A percentile compares a stretch with the other conserved stretches of the same genome.
phyloP scores from a whole-genome alignment of 1,284 basidiomycete genomes.

The Apiotrichum siamense region DNA sequence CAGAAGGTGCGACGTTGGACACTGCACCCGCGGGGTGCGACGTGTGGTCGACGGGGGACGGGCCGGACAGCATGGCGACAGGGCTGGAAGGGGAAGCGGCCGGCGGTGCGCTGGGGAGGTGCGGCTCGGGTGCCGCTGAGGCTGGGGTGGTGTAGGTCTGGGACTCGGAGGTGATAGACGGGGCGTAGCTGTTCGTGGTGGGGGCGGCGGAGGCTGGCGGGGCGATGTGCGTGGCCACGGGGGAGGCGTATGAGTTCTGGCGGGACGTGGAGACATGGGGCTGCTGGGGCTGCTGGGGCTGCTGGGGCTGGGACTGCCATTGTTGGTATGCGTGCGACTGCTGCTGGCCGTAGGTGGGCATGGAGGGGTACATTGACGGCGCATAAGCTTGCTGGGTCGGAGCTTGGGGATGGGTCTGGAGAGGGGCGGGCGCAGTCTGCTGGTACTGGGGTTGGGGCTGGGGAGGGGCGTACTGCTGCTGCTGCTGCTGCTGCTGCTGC shows the following conservation, averaged over 20 bases:
- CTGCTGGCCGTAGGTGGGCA: constrained; percentile 11
- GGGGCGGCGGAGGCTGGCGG: not conserved
- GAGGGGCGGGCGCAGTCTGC: constrained; percentile 5
- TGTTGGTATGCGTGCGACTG: constrained; percentile 18
- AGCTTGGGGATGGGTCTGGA: constrained; percentile 3
- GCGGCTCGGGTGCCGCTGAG: not conserved
- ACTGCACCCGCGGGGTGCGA: constrained; percentile 42
- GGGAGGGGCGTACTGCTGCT: constrained; percentile 8
- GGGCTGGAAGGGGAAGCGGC: not conserved
- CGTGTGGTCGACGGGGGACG: constrained; percentile 25
- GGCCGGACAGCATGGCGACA: constrained; percentile 15
- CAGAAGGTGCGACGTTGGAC: constrained; percentile 20
- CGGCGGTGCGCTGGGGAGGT: constrained; percentile 4
- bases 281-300: constrained; percentile 4
- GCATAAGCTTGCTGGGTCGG: not conserved
- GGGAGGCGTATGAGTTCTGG: constrained; percentile 21
- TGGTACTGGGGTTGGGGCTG: constrained; percentile 6
- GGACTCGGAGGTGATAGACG: constrained; percentile 3
- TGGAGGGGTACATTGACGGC: constrained; percentile 6
- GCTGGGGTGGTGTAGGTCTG: constrained; percentile 10
- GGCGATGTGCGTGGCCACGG: not conserved
- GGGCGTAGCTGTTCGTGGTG: constrained; percentile 4
- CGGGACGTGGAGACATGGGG: constrained; percentile 6
- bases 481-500: constrained; percentile 6
- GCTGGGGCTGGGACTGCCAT: constrained; percentile 18